A percentile compares a stretch with the other conserved stretches of the same genome.
These are phyloP conservation scores for Ogataea ramenticola DNA, from an alignment of 805 yeast species.

Conservation along the genomic window DNA sequence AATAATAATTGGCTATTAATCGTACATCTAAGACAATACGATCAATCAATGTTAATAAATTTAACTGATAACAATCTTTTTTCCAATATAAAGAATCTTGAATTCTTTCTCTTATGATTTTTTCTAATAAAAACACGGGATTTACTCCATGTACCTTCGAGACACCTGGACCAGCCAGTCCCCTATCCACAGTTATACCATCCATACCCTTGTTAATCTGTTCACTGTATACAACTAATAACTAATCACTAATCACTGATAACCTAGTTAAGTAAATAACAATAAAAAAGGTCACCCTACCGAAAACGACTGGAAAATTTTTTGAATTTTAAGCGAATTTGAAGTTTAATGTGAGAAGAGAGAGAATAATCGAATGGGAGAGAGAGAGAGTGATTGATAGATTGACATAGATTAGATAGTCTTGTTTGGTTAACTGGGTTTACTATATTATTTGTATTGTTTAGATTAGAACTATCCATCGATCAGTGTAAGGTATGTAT, in stretches of 20 bases:
- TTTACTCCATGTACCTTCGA: conserved; percentile 34
- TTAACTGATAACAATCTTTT: conserved; percentile 42
- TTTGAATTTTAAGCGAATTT: too few species aligned
- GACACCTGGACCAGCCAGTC: conserved; percentile 18
- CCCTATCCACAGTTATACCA: conserved; percentile 23
- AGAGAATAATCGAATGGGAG: too few species aligned
- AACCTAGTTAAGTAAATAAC: too few species aligned
- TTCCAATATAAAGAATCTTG: conserved; percentile 54
- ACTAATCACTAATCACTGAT: too few species aligned
- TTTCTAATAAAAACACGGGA: conserved; percentile 46
- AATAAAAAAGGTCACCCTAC: background rate
- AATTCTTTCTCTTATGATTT: conserved; percentile 50
- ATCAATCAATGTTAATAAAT: conserved; percentile 38
- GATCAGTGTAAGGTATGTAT: too few species aligned
- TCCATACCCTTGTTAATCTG: background rate
- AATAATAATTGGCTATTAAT: conserved; percentile 40
- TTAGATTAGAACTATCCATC: too few species aligned
- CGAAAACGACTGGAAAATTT: background rate
- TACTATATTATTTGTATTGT: too few species aligned
- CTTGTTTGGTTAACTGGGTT: too few species aligned
- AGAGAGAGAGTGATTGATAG: too few species aligned
- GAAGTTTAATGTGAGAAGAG: too few species aligned
- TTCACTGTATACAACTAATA: too few species aligned
- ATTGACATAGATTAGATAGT: too few species aligned
- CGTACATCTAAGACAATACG: conserved; percentile 32